Base-by-base conservation (phyloP, 768 basidiomycete genomes). In the Suillus lakei region DNA sequence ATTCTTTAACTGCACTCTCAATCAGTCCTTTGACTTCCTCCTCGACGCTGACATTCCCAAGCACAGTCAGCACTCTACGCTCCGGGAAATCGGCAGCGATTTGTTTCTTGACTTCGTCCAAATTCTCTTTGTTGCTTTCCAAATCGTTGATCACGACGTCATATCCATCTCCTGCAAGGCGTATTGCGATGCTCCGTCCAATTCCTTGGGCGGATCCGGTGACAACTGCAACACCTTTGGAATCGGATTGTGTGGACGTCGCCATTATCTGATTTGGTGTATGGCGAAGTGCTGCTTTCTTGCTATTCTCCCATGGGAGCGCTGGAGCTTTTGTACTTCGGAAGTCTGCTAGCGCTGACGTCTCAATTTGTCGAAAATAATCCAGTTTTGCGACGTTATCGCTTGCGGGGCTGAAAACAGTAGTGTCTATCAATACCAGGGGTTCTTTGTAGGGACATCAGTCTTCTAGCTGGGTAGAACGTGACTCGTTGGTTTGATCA, bases 71-170 rank as follows among this genome's bases (percentile, higher is more conserved):
- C 4, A 68, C 67, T 12, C 60, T 64, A 41, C 61, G 62, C 32
- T 21, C 66, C 0, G 74, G 69, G 15, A 50, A 46, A 18, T 46
- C 44, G 1, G n/a, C 32, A 51, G 13, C 16, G 10, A 75, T 74
- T 41, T 74, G 65, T 21, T 71, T 59, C 26, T 16, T 64, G 21
- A 56, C 23, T 21, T 54, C 44, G 10, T 71, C 71, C 0, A 79
- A 72, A 0, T 60, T 50, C 1, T 46, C 50, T n/a, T 66, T 63
- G 43, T 74, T 72, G 1, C 26, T n/a, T 2, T 67, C n/a, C 21
- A 81, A 63, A 62, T 81, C 78, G 66, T 77, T 80, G 23, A 81
- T 59, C 1, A 68, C 77, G 15, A 81, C 60, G 32, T 80, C 76
- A 43, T 75, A 78, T 0, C 80, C 80, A 30, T 80, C 78, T 7